Evolutionary conservation across 2,329 filamentous ascomycete genomes (phyloP).

Genomic region (Huntiella savannae): DNA sequence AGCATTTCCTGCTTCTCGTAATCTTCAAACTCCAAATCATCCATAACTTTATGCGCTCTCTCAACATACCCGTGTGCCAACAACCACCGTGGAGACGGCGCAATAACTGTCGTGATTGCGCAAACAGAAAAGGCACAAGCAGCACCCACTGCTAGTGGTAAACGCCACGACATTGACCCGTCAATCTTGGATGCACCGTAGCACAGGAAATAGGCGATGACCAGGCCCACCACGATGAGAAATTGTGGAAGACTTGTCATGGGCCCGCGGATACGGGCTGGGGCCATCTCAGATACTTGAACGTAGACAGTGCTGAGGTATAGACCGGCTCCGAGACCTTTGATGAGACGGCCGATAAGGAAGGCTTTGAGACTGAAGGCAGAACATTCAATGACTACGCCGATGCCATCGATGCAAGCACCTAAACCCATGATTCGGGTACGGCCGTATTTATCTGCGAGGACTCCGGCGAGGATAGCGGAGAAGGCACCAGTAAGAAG

Average conservation of each 20-base stretch:
- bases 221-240: slow-evolving; percentile 30
- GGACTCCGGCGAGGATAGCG: slow-evolving; percentile 35
- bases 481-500: slow-evolving; percentile 40
- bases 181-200: slow-evolving; percentile 32
- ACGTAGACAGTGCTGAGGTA: slow-evolving; percentile 32
- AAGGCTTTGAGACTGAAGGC: slow-evolving; percentile 27
- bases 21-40: slow-evolving; percentile 25
- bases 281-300: slow-evolving; percentile 41
- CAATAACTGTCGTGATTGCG: slow-evolving; percentile 15
- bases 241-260: slow-evolving; percentile 35
- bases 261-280: slow-evolving; percentile 28
- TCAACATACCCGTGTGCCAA: slow-evolving; percentile 22
- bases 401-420: slow-evolving; percentile 31
- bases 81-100: slow-evolving; percentile 39
- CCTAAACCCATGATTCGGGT: slow-evolving; percentile 33
- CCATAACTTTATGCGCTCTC: slow-evolving; percentile 23
- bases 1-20: slow-evolving; percentile 19
- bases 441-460: slow-evolving; percentile 35
- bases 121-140: slow-evolving; percentile 19
- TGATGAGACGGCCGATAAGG: slow-evolving; percentile 33
- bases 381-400: slow-evolving; percentile 24
- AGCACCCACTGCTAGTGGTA: slow-evolving; percentile 28
- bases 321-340: slow-evolving; percentile 38
- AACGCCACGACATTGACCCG: slow-evolving; percentile 34
- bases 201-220: slow-evolving; percentile 39